These are phyloP conservation scores for Podaxis sp. DNA, from an alignment of 768 basidiomycete species.

Conservation along the genomic window DNA sequence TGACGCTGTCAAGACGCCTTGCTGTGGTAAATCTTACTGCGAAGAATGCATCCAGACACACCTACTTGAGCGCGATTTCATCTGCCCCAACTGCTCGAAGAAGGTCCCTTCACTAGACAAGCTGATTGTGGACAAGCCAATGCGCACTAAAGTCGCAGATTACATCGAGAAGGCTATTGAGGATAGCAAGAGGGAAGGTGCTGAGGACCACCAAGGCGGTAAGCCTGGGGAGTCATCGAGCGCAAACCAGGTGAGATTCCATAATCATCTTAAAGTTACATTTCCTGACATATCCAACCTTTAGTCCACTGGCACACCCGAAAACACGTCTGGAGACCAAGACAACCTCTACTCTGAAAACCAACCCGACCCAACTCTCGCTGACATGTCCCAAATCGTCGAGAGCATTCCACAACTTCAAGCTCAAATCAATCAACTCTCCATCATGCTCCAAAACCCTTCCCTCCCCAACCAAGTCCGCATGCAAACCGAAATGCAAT, in stretches of 20 bases:
- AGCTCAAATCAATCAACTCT: conserved; percentile 81
- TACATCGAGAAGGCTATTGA: conserved; percentile 84
- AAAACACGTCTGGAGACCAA: conserved; percentile 34
- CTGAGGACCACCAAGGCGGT: conserved; percentile 36
- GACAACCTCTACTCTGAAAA: conserved; percentile 69
- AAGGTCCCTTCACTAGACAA: conserved; percentile 90
- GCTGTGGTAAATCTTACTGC: conserved; percentile 89
- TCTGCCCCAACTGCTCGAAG: conserved; percentile 87
- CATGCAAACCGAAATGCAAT: conserved; percentile 80
- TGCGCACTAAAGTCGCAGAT: conserved; percentile 72
- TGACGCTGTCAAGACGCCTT: conserved; percentile 94
- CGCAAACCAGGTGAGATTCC: conserved; percentile 32
- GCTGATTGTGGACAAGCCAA: conserved; percentile 75
- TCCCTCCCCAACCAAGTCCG: conserved; percentile 70
- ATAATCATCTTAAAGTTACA: neutral
- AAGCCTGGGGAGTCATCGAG: conserved; percentile 23
- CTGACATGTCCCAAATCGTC: conserved; percentile 71
- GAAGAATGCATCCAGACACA: conserved; percentile 97
- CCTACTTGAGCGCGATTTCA: conserved; percentile 92
- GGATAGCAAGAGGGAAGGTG: conserved; percentile 67
- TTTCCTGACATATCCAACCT: neutral
- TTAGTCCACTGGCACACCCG: conserved; percentile 20
- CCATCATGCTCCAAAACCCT: conserved; percentile 77
- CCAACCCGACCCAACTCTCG: conserved; percentile 53
- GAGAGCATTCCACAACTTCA: conserved; percentile 81